Evolutionary conservation across 768 basidiomycete species (phyloP).

Genomic region (Termitomyces sp.): DNA sequence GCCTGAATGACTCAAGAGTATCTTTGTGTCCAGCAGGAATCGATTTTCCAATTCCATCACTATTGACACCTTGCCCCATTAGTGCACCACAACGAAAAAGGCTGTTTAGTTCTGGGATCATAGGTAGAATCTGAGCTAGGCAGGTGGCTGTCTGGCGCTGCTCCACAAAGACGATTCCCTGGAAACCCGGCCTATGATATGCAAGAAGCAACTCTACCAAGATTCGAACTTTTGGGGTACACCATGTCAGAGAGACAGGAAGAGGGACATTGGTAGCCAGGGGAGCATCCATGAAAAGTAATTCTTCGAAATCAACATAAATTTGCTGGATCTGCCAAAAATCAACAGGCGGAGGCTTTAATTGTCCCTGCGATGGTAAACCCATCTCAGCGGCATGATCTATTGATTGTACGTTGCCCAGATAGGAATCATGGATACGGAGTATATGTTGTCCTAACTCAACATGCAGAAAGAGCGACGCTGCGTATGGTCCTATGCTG

Average conservation of each 20-base stretch:
- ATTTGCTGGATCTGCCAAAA: constrained; percentile 32
- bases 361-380: constrained; percentile 13
- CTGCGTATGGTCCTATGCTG: constrained; percentile 71
- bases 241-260: constrained; percentile 55
- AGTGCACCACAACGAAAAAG: constrained; percentile 61
- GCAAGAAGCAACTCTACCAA: constrained; percentile 61
- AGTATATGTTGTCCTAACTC: constrained; percentile 54
- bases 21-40: constrained; percentile 50
- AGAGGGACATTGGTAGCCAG: constrained; percentile 32
- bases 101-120: constrained; percentile 53
- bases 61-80: constrained; percentile 63
- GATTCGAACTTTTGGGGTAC: constrained; percentile 66
- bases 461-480: constrained; percentile 65
- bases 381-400: constrained; percentile 19
- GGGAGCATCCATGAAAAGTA: constrained; percentile 36
- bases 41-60: constrained; percentile 37
- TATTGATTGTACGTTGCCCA: constrained; percentile 10
- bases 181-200: constrained; percentile 56
- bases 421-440: constrained; percentile 30
- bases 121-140: constrained; percentile 61
- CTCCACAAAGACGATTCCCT: constrained; percentile 85
- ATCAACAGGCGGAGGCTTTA: constrained; percentile 32
- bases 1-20: constrained; percentile 62
- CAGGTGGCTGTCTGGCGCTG: constrained; percentile 78
- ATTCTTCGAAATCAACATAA: constrained; percentile 43